phyloP scores from a whole-genome alignment of 345 rosid species.

The Aethionema arabicum region DNA sequence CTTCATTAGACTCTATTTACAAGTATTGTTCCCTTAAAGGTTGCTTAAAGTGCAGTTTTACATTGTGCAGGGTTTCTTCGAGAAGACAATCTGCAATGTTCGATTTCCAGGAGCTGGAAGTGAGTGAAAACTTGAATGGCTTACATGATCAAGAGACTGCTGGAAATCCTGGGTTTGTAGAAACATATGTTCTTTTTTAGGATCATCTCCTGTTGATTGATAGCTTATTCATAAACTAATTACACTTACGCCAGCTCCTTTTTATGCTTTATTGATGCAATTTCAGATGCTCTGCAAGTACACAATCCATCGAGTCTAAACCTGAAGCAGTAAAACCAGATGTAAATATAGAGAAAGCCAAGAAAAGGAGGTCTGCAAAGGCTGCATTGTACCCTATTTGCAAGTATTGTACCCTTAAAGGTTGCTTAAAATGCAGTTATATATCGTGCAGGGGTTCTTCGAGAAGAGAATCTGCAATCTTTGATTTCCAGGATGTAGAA shows the following conservation, averaged over 20 bases:
- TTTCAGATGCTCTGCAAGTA: conserved; percentile 33
- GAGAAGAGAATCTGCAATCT: conserved; percentile 33
- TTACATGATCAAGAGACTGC: conserved; percentile 27
- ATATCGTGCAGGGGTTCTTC: conserved; percentile 32
- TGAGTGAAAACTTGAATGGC: conserved; percentile 23
- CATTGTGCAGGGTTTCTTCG: conserved; percentile 31
- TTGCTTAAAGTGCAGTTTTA: conserved; percentile 5
- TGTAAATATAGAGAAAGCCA: conserved; percentile 23
- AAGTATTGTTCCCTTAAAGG: conserved; percentile 6
- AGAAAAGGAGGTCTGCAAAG: conserved; percentile 34
- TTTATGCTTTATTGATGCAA: background rate
- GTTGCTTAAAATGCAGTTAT: conserved; percentile 4
- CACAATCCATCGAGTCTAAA: conserved; percentile 36
- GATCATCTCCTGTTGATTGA: background rate
- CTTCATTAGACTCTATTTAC: conserved; percentile 3
- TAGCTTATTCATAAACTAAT: conserved; percentile 10
- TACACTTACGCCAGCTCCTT: conserved; percentile 3
- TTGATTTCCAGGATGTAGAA: conserved; percentile 34
- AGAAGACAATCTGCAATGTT: conserved; percentile 36
- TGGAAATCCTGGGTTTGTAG: conserved; percentile 48
- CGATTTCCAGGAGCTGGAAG: conserved; percentile 32
- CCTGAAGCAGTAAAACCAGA: conserved; percentile 37
- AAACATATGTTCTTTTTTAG: background rate
- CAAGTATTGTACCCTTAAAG: conserved; percentile 8
- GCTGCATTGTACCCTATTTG: conserved; percentile 1